phyloP scores from a whole-genome alignment of 2,329 filamentous ascomycete genomes.

The Colletotrichum cuscutae region DNA sequence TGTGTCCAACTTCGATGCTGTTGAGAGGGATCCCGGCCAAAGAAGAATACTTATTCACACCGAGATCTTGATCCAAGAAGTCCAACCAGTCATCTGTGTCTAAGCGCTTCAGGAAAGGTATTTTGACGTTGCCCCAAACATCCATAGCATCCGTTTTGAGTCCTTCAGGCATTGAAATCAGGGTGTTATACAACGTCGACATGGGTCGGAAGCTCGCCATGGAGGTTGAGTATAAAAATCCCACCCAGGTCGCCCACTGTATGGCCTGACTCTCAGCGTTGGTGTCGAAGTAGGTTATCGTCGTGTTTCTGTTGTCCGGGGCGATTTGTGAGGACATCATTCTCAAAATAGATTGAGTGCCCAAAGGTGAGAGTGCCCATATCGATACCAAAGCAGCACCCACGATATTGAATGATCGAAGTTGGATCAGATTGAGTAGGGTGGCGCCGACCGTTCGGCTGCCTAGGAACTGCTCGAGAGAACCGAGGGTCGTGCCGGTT shows the following conservation, averaged over 20 bases:
- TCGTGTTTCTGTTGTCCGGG: not conserved
- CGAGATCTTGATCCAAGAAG: not conserved
- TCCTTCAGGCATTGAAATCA: constrained; percentile 36
- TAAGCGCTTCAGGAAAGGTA: constrained; percentile 35
- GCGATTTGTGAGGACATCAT: not conserved
- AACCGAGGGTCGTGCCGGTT: constrained; percentile 39
- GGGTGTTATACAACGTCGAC: constrained; percentile 28
- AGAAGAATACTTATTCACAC: not conserved
- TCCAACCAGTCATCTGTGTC: not conserved
- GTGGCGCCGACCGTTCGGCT: constrained; percentile 43
- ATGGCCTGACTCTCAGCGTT: not conserved
- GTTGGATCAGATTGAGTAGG: constrained; percentile 39
- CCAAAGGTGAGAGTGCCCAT: constrained; percentile 45
- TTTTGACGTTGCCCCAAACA: constrained; percentile 42
- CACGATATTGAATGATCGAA: constrained; percentile 41
- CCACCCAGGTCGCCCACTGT: not conserved
- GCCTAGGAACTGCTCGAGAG: constrained; percentile 43
- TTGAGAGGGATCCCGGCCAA: constrained; percentile 11
- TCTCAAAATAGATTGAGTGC: constrained; percentile 41
- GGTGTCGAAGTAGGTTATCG: not conserved
- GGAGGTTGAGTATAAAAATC: too few relatives aligned
- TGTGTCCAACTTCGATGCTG: not conserved
- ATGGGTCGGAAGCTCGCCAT: not conserved
- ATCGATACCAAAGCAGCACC: constrained; percentile 38
- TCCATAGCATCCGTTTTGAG: constrained; percentile 38